Conservation (phyloP, 805 yeast genomes). For the Ogataea degrootiae region DNA sequence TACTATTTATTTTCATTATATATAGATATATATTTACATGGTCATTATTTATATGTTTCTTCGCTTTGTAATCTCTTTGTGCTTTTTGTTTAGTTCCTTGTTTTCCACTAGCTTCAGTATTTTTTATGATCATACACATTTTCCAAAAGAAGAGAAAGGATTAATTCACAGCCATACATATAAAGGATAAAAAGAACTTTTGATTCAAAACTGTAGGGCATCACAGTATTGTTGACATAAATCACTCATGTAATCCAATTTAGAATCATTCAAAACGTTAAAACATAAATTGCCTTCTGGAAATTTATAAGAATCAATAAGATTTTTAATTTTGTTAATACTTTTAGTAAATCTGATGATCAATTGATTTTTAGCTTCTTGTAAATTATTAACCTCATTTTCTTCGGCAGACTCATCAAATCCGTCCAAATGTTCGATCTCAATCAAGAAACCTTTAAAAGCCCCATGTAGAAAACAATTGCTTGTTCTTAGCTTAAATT, state of each 20-base stretch:
- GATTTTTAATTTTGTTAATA: constrained; percentile 29
- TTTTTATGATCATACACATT: too few relatives aligned
- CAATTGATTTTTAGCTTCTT: constrained; percentile 20
- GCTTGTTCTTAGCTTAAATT: constrained; percentile 54
- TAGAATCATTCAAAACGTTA: constrained; percentile 34
- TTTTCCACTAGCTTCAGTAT: too few relatives aligned
- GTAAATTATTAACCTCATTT: constrained; percentile 8
- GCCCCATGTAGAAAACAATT: constrained; percentile 72
- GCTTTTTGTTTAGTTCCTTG: too few relatives aligned
- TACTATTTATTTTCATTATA: too few relatives aligned
- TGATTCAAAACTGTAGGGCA: constrained; percentile 30
- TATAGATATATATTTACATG: too few relatives aligned
- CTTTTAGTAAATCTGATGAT: constrained; percentile 30
- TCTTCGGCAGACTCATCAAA: constrained; percentile 8
- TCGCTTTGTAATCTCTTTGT: too few relatives aligned
- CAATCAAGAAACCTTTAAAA: constrained; percentile 66
- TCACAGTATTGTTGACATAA: constrained; percentile 37
- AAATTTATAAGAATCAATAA: constrained; percentile 29
- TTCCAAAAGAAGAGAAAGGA: too few relatives aligned
- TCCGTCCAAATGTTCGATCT: constrained; percentile 41
- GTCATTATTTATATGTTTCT: too few relatives aligned
- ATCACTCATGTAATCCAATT: constrained; percentile 33
- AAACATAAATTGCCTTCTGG: constrained; percentile 34
- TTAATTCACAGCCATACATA: too few relatives aligned
- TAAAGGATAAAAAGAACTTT: too few relatives aligned